Evolutionary conservation across 352 stramenopile species (phyloP).

Genomic region (Bremia lactucae): DNA sequence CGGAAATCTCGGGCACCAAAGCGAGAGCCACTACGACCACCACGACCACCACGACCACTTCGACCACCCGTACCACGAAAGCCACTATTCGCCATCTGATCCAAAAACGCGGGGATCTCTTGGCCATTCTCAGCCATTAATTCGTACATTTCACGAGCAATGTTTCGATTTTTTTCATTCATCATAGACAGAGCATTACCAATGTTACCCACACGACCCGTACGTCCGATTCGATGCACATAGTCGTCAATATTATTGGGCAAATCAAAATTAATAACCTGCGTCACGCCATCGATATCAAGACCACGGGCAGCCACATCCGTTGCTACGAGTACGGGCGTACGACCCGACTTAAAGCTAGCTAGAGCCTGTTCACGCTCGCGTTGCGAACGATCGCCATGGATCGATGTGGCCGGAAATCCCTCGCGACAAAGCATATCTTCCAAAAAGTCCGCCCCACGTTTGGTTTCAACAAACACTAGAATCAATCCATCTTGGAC

Average conservation of each 20-base stretch:
- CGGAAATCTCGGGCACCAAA: constrained; percentile 86
- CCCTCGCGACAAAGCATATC: constrained; percentile 89
- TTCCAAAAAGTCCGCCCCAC: constrained; percentile 93
- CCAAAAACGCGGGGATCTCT: constrained; percentile 90
- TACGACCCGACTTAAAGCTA: constrained; percentile 87
- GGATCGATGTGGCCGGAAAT: constrained; percentile 92
- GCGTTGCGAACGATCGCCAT: constrained; percentile 95
- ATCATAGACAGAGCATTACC: constrained; percentile 96
- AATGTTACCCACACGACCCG: constrained; percentile 96
- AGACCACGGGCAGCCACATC: constrained; percentile 97
- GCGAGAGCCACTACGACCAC: constrained; percentile 46
- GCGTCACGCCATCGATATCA: constrained; percentile 96
- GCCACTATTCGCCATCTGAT: constrained; percentile 87
- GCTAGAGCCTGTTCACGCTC: constrained; percentile 90
- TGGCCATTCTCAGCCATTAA: constrained; percentile 93
- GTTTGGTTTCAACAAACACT: constrained; percentile 99
- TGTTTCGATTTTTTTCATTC: constrained; percentile 98
- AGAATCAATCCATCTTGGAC: constrained; percentile 88
- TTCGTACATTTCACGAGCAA: constrained; percentile 95
- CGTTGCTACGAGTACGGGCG: constrained; percentile 94
- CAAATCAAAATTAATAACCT: constrained; percentile 97
- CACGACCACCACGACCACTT: constrained; percentile 39
- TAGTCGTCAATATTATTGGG: constrained; percentile 98
- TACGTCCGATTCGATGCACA: constrained; percentile 98
- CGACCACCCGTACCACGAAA: constrained; percentile 53